Evolutionary conservation across 257 asterid genomes (phyloP), one percentile per base, ranked within the genome.

Genomic region (Salvia miltiorrhiza): DNA sequence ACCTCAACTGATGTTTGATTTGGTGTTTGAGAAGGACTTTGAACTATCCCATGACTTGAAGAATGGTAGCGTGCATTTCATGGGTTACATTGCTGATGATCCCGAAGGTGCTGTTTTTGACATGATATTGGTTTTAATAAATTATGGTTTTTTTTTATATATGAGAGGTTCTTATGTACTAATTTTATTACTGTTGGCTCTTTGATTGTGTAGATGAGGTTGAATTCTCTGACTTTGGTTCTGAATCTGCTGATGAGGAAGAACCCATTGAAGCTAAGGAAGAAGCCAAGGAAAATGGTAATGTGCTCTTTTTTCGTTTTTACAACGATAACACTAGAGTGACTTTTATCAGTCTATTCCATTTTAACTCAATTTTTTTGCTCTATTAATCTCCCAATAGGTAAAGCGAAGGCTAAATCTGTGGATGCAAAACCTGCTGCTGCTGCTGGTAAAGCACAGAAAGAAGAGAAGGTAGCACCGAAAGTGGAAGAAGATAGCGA

Each of bases 41-140:
- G 95, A 85, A 58, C 85, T 91, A 66, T 91, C 97, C 7, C 97
- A 91, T 74, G 97, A 78, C 60, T 87, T 80, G 81, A 84, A 88
- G 50, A 72, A 69, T 48, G 96, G 91, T 12, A 91, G 91, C 16
- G 81, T 88, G 17, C 82, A 65, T 85, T 84, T 84, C 44, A 11
- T 82, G 9, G 97, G 95, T 4, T 91, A 85, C 14, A 20, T 26
- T 1, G 86, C 89, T 33, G 80, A 79, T 3, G 83, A 85, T 28
- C 81, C 78, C 0, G 8, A 81, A 41, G 80, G 82, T 77, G 54
- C 37, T 6, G 0, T 43, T 3, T 65, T 9, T 4, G 7, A 14
- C 61, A 11, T 9, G 16, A 37, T 35, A 20, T 65, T 48, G 0
- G 7, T 17, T 48, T 4, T 8, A 4, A 17, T 2, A 0, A 17